Percentiles rank a stretch among this genome's conserved stretches.
phyloP scores from a whole-genome alignment of 805 yeast genomes.

The Wickerhamiella cacticola region DNA sequence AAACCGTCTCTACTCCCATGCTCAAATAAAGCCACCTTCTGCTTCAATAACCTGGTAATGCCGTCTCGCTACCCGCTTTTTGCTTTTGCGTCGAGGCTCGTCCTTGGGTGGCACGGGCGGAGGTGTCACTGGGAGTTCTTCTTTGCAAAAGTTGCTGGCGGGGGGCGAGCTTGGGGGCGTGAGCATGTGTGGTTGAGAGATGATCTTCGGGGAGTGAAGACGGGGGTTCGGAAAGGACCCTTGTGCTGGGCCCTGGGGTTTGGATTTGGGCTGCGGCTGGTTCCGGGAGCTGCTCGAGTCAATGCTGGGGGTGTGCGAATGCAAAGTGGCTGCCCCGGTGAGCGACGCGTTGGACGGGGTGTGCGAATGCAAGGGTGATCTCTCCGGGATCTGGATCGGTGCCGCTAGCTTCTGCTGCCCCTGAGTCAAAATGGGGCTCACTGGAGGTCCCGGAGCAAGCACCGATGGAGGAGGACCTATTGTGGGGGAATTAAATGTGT shows the following conservation, averaged over 20 bases:
- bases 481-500: background rate
- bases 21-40: background rate
- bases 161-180: background rate
- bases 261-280: background rate
- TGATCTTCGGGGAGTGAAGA: background rate
- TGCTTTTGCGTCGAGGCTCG: background rate
- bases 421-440: background rate
- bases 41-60: constrained; percentile 2
- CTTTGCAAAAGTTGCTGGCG: background rate
- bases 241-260: background rate
- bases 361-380: background rate
- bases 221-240: background rate
- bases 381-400: background rate
- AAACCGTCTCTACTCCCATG: background rate
- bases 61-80: background rate
- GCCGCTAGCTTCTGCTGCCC: no score
- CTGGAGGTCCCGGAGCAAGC: background rate
- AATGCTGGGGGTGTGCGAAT: background rate
- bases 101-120: constrained; percentile 10
- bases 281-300: no score
- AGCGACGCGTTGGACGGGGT: no score
- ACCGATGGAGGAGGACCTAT: constrained; percentile 6
- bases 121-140: background rate
- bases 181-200: background rate
- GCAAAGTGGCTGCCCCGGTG: no score